Evolutionary conservation across 225 moss, liverwort and hornwort species (phyloP), one percentile per base, ranked within the genome.

Genomic region (Marchantia polymorpha): DNA sequence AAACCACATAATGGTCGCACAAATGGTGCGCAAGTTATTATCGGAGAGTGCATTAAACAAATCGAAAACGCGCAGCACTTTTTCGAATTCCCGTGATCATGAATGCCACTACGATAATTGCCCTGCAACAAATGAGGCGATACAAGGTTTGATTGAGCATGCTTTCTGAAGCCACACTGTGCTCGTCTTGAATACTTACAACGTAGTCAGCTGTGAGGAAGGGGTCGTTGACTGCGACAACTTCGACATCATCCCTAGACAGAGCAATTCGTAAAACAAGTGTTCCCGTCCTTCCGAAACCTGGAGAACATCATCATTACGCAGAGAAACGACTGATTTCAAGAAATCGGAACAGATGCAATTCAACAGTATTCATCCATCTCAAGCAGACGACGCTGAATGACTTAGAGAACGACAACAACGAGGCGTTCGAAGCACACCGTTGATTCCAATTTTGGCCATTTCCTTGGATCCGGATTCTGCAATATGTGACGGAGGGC

Each of bases 221-320:
- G 46, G 97, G 97, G 59, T 99, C 97, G 77, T 99, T 99, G 82
- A 99, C 85, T 19, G 95, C 95, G 22, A 95, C 90, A 48, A 95
- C 85, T 79, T 99, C 92, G 3, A 99, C 89, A 53, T 95, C 99
- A 79, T 90, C 91, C 75, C 93, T 88, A 50, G 82, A 80, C 70
- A 95, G 83, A 29, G 89, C 88, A 50, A 95, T 91, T 61, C 99
- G 85, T 50, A 93, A 84, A 74, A 95, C 95, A 64, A 99, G 82
- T 73, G 95, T 90, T 52, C 99, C 99, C 55, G 95, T 99, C 51
- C 95, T 89, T 81, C 99, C 99, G 29, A 99, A 99, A 12, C 99
- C 94, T 92, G 84, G 50, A 60, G 0, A 17, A 39, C 15, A 23
- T 0, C 3, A 10, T 0, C 0, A 78, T 14, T 66, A 64, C 19